A percentile compares a stretch with the other conserved stretches of the same genome.
Evolutionary conservation across 2,329 filamentous ascomycete species (phyloP).

Genomic region (Alternaria ethzedia): DNA sequence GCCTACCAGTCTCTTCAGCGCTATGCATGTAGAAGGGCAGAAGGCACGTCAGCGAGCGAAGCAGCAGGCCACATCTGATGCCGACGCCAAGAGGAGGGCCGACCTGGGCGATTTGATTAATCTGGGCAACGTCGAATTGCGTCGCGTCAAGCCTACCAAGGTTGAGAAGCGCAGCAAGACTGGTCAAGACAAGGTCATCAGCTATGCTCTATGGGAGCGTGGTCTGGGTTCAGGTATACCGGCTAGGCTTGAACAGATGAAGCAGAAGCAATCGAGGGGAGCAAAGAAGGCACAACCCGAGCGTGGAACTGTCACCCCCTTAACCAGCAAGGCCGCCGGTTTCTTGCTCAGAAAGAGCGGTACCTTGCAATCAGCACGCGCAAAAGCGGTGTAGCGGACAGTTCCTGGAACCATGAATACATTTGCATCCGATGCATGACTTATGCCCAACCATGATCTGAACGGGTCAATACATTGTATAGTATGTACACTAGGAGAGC

Average conservation of each 20-base stretch:
- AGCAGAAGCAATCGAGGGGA: not conserved
- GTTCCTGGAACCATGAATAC: not conserved
- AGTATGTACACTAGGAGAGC: slow-evolving; percentile 5
- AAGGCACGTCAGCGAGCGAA: slow-evolving; percentile 24
- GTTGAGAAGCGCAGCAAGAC: slow-evolving; percentile 74
- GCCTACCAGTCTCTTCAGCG: slow-evolving; percentile 66
- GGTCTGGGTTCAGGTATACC: slow-evolving; percentile 10
- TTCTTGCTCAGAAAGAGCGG: slow-evolving; percentile 11
- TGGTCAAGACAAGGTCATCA: slow-evolving; percentile 81
- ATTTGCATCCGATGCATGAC: not conserved
- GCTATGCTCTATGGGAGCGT: slow-evolving; percentile 64
- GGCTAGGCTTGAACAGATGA: not conserved
- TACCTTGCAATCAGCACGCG: not conserved
- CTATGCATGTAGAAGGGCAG: slow-evolving; percentile 53
- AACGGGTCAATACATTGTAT: not conserved
- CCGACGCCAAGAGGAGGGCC: slow-evolving; percentile 10
- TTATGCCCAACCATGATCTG: not conserved
- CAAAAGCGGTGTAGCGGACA: not conserved
- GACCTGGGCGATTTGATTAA: slow-evolving; percentile 35
- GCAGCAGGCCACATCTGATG: not conserved
- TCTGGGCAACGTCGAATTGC: slow-evolving; percentile 71
- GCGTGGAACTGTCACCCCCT: slow-evolving; percentile 10
- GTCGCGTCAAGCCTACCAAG: slow-evolving; percentile 68
- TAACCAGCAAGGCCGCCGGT: slow-evolving; percentile 13
- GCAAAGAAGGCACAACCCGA: slow-evolving; percentile 7